phyloP scores from a whole-genome alignment of 2,329 filamentous ascomycete species.

The Furcasterigmium furcatum region DNA sequence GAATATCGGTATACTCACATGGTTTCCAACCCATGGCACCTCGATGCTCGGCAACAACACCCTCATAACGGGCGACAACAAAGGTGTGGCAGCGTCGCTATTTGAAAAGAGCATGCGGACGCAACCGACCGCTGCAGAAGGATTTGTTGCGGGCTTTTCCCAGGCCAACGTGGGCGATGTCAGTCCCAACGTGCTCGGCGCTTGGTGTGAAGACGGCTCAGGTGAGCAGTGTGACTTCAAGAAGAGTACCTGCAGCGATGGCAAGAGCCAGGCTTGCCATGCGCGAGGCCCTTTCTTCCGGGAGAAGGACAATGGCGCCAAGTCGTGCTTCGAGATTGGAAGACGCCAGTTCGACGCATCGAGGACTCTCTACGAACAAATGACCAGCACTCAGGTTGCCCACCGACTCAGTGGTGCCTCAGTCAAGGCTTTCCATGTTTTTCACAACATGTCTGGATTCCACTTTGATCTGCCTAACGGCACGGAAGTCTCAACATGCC shows the following conservation, averaged over 20 bases:
- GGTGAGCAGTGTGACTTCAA: conserved; percentile 69
- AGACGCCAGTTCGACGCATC: conserved; percentile 66
- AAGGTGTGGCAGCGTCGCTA: conserved; percentile 84
- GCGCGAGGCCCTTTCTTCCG: conserved; percentile 69
- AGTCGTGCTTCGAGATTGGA: conserved; percentile 74
- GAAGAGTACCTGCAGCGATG: conserved; percentile 78
- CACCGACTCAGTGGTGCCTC: conserved; percentile 52
- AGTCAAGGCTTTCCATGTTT: conserved; percentile 82
- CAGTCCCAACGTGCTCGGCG: conserved; percentile 81
- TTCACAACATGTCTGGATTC: conserved; percentile 74
- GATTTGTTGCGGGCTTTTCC: conserved; percentile 87
- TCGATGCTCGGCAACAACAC: conserved; percentile 92
- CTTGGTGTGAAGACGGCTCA: conserved; percentile 84
- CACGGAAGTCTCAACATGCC: conserved; percentile 70
- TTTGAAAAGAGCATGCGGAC: conserved; percentile 67
- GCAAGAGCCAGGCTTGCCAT: conserved; percentile 68
- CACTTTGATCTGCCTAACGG: conserved; percentile 74
- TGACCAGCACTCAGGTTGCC: conserved; percentile 50
- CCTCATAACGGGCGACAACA: conserved; percentile 90
- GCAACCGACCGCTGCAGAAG: conserved; percentile 53
- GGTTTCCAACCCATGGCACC: conserved; percentile 91
- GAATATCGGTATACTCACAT: conserved; percentile 78
- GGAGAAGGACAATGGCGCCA: conserved; percentile 66
- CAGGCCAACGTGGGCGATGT: conserved; percentile 92
- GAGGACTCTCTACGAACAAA: conserved; percentile 38